Evolutionary conservation across 2,329 filamentous ascomycete genomes (phyloP).

Genomic region (Amauroascus niger): DNA sequence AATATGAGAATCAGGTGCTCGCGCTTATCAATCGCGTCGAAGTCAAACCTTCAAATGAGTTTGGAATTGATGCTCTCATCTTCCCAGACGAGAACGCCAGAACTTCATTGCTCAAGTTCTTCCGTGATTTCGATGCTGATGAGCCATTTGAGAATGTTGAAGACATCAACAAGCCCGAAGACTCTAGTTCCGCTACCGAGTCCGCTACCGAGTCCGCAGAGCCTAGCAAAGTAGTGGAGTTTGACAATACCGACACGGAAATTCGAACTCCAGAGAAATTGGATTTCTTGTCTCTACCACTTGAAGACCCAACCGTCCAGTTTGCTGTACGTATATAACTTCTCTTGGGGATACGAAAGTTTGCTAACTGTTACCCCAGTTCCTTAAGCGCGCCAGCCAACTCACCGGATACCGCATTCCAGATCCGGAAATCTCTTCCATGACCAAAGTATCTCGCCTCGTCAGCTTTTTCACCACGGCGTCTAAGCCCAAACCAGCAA

Average conservation of each 20-base stretch:
- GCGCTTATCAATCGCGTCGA: constrained; percentile 27
- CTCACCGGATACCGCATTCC: constrained; percentile 67
- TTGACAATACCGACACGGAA: constrained; percentile 6
- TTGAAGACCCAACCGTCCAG: constrained; percentile 53
- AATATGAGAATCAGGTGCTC: constrained; percentile 26
- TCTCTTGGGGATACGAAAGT: background rate
- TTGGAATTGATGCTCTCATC: constrained; percentile 19
- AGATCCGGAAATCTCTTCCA: constrained; percentile 55
- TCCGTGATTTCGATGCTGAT: constrained; percentile 23
- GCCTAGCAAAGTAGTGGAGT: constrained; percentile 12
- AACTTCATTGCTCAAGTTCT: constrained; percentile 28
- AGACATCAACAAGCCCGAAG: constrained; percentile 1
- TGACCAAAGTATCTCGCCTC: constrained; percentile 47
- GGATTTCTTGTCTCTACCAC: constrained; percentile 49
- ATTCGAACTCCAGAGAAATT: constrained; percentile 26
- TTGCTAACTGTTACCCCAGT: constrained; percentile 42
- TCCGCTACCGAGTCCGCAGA: constrained; percentile 7
- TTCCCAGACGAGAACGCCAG: constrained; percentile 28
- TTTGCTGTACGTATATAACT: constrained; percentile 56
- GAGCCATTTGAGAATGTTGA: constrained; percentile 3
- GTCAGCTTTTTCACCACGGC: constrained; percentile 41
- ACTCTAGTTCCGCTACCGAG: constrained; percentile 10
- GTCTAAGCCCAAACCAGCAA: constrained; percentile 36
- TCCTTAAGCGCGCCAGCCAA: constrained; percentile 70
- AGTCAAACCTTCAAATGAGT: constrained; percentile 21